Conservation (phyloP, 805 yeast genomes). For the Vanderwaltozyma polyspora region DNA sequence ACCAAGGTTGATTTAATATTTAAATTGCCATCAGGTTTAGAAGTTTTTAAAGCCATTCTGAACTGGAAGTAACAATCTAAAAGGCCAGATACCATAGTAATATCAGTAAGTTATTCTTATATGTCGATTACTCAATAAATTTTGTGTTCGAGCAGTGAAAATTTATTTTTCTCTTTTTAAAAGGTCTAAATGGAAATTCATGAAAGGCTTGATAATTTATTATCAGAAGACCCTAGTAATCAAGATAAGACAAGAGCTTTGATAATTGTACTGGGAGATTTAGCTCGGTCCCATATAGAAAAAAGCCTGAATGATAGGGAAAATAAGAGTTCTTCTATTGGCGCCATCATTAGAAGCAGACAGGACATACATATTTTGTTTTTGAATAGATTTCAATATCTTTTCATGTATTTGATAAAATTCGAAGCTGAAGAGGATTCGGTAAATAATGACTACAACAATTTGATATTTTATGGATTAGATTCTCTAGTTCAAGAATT, state of each 20-base stretch:
- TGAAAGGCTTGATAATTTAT: slow-evolving; percentile 4
- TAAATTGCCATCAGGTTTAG: no score
- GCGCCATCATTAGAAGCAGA: slow-evolving; percentile 43
- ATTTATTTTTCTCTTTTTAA: no score
- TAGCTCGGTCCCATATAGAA: slow-evolving; percentile 18
- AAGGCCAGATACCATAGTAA: no score
- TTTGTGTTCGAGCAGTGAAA: no score
- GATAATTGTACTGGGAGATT: slow-evolving; percentile 20
- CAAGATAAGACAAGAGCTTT: slow-evolving; percentile 6
- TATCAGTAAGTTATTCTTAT: no score
- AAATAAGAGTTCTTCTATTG: slow-evolving; percentile 53
- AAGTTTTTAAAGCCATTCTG: no score
- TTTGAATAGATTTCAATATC: slow-evolving; percentile 21
- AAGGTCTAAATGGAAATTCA: slow-evolving; percentile 3
- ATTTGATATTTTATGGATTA: slow-evolving; percentile 21
- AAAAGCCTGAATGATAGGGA: slow-evolving; percentile 5
- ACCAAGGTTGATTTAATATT: no score
- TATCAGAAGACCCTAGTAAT: slow-evolving; percentile 3
- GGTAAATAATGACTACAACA: slow-evolving; percentile 6
- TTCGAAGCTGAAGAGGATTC: slow-evolving; percentile 16
- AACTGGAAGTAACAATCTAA: no score
- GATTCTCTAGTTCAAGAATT: slow-evolving; percentile 10
- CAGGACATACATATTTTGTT: slow-evolving; percentile 18
- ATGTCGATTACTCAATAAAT: no score
- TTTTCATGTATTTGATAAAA: slow-evolving; percentile 26